Evolutionary conservation across 2,329 filamentous ascomycete species (phyloP), one percentile per base, ranked within the genome.

Genomic region (Incumbomyces delicatus): DNA sequence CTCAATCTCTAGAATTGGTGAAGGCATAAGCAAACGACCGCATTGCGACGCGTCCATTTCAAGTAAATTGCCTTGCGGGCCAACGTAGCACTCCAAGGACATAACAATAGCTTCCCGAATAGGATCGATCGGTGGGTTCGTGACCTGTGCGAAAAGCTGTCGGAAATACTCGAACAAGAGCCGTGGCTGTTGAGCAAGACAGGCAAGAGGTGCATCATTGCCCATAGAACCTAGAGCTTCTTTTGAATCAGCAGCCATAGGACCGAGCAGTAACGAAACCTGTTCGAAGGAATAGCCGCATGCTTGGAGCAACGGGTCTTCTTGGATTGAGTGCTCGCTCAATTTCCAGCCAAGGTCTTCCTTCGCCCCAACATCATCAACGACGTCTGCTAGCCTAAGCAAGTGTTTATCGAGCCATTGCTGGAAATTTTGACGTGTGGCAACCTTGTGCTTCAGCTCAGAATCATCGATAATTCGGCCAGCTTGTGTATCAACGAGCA

Each of bases 31-130:
- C 18, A 96, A 74, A 53, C 90, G 80, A 57, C 83, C 83, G 66
- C 89, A 95, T 66, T 96, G 90, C 22, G 83, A 83, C 48, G 86
- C 70, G 60, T 94, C 83, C 85, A 96, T 95, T 69, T 95, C 89
- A 27, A 95, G 74, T 48, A 96, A 71, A 63, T 96, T 96, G 49
- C 90, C 90, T 68, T 96, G 90, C 38, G 90, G 90, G 41, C 90
- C 90, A 57, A 96, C 86, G 63, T 95, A 96, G 60, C 90, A 94
- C 63, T 95, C 89, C 34, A 96, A 72, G 47, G 90, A 95, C 90
- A 96, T 96, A 66, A 96, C 90, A 60, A 95, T 92, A 22, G 89
- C 90, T 74, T 96, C 90, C 66, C 90, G 79, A 58, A 96, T 96
- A 29, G 90, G 90, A 62, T 96, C 90, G 61, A 96, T 96, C 12